Conservation (phyloP, 495 filamentous ascomycete genomes). For the Rhypophila decipiens region DNA sequence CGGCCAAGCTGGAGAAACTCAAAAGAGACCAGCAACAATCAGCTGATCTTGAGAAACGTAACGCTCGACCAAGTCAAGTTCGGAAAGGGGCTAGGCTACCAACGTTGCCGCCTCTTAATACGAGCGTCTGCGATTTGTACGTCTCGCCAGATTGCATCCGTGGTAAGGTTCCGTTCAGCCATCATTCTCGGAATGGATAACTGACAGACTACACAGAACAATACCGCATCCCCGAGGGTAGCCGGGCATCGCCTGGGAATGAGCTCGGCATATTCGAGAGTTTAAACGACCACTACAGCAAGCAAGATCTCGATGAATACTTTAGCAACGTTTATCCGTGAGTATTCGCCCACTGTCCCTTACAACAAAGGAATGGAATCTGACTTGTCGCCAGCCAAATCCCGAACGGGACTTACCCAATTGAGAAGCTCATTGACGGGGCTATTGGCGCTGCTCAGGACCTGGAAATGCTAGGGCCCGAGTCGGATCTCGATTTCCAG, state of each 20-base stretch:
- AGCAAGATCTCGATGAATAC: conserved; percentile 52
- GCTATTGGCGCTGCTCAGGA: conserved; percentile 17
- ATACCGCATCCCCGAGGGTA: conserved; percentile 18
- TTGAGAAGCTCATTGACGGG: conserved; percentile 21
- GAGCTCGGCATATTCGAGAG: conserved; percentile 21
- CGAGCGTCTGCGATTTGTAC: conserved; percentile 16
- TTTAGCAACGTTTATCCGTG: conserved; percentile 42
- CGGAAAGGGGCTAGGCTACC: conserved; percentile 1
- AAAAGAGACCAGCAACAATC: neutral
- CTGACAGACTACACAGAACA: conserved; percentile 9
- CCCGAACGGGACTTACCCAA: conserved; percentile 21
- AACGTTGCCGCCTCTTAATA: conserved; percentile 10
- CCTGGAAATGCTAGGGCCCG: conserved; percentile 17
- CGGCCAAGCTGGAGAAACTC: neutral
- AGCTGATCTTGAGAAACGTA: neutral
- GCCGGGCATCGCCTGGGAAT: conserved; percentile 15
- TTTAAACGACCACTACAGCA: conserved; percentile 26
- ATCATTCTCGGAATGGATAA: neutral
- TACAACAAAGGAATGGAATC: neutral
- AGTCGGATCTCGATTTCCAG: conserved; percentile 25
- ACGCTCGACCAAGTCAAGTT: too few species aligned
- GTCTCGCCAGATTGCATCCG: conserved; percentile 20
- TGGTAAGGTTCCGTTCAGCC: conserved; percentile 7
- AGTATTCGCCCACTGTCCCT: neutral
- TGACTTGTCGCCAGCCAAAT: conserved; percentile 10